phyloP scores from a whole-genome alignment of 1,284 basidiomycete genomes.

The Ceratobasidium sp. region DNA sequence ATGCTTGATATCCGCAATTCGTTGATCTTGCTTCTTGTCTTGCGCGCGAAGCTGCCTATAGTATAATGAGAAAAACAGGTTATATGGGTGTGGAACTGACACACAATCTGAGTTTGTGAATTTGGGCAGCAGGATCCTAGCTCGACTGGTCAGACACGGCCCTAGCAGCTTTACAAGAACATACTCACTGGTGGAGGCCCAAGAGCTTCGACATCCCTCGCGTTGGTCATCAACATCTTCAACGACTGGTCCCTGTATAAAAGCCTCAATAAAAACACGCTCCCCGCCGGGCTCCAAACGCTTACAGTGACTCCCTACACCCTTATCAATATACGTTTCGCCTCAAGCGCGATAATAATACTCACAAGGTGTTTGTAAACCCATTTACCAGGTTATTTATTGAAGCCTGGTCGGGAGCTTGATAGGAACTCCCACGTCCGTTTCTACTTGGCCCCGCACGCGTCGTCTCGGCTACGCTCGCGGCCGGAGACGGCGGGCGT shows the following conservation, averaged over 20 bases:
- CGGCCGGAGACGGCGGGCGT: background rate
- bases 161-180: too few relatives aligned
- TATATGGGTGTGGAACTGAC: background rate
- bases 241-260: constrained; percentile 8
- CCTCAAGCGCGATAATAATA: background rate
- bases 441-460: constrained; percentile 11
- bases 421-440: constrained; percentile 10
- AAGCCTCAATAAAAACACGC: background rate
- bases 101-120: constrained; percentile 47
- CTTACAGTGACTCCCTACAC: constrained; percentile 31
- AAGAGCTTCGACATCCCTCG: constrained; percentile 28
- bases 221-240: constrained; percentile 18
- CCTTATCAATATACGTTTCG: background rate
- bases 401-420: constrained; percentile 30
- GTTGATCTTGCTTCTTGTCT: constrained; percentile 49
- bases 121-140: constrained; percentile 49
- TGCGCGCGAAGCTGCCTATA: constrained; percentile 51
- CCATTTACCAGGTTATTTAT: constrained; percentile 37
- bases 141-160: too few relatives aligned
- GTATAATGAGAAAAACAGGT: background rate
- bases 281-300: background rate
- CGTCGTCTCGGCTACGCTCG: constrained; percentile 7
- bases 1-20: constrained; percentile 51
- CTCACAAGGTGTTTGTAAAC: constrained; percentile 31
- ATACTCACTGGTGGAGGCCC: constrained; percentile 26